A percentile compares a stretch with the other conserved stretches of the same genome.
These are phyloP conservation scores for Amanita phalloides DNA, from an alignment of 768 basidiomycete species.

Conservation along the genomic window DNA sequence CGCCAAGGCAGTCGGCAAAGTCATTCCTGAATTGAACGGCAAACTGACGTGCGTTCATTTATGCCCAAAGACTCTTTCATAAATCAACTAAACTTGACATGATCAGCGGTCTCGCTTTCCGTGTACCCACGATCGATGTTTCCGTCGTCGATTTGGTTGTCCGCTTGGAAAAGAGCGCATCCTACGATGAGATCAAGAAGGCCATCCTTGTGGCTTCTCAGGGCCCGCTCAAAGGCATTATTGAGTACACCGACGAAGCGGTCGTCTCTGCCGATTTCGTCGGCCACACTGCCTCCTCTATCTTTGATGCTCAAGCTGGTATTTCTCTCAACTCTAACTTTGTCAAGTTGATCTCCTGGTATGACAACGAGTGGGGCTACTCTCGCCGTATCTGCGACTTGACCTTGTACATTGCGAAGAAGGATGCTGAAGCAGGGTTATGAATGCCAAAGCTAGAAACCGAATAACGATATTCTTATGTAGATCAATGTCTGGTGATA, in stretches of 20 bases:
- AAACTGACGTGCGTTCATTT: constrained; percentile 67
- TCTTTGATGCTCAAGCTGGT: constrained; percentile 85
- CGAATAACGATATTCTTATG: background rate
- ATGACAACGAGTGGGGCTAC: constrained; percentile 90
- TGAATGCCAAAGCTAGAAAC: background rate
- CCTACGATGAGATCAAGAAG: constrained; percentile 79
- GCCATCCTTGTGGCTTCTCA: constrained; percentile 65
- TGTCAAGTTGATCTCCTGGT: constrained; percentile 94
- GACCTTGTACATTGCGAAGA: constrained; percentile 63
- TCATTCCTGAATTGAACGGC: constrained; percentile 85
- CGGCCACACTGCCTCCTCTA: constrained; percentile 60
- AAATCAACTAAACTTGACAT: background rate
- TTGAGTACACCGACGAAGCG: constrained; percentile 80
- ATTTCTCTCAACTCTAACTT: constrained; percentile 82
- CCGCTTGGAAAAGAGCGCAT: constrained; percentile 68
- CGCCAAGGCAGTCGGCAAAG: constrained; percentile 93
- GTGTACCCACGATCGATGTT: constrained; percentile 85
- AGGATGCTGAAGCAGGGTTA: constrained; percentile 27
- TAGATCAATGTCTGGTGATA: background rate
- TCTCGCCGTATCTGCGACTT: constrained; percentile 84
- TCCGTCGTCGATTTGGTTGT: constrained; percentile 92
- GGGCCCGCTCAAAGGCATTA: constrained; percentile 48
- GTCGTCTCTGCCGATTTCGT: constrained; percentile 87
- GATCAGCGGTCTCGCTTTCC: constrained; percentile 78
- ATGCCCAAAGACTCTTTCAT: too few relatives aligned